Percentiles rank a stretch among this genome's conserved stretches.
Evolutionary conservation across 148 eudicot species (phyloP).

Genomic region (Amaranthus hypochondriacus): DNA sequence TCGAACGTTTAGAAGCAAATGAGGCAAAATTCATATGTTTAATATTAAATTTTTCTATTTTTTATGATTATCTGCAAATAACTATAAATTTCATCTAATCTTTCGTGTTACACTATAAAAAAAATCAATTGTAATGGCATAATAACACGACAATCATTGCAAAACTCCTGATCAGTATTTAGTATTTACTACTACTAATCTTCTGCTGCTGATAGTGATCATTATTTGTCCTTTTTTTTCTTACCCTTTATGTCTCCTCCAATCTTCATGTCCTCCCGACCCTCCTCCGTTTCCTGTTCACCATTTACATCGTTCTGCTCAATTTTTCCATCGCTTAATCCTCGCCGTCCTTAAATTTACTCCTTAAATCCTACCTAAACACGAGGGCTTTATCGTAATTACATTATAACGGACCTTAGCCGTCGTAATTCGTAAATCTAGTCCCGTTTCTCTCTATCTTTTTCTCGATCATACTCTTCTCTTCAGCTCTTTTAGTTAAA

Average conservation of each 20-base stretch:
- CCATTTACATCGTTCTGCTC: no score
- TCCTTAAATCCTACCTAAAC: neutral
- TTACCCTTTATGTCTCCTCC: neutral
- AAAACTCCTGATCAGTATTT: neutral
- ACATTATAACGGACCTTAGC: neutral
- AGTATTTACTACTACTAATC: no score
- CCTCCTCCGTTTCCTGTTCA: no score
- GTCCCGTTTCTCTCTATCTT: neutral
- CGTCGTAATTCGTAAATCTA: neutral
- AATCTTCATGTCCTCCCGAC: no score
- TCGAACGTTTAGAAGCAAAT: no score
- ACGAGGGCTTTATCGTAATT: constrained; percentile 6
- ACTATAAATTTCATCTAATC: no score
- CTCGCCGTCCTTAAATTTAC: neutral
- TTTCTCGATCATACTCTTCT: neutral
- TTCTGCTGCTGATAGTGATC: no score
- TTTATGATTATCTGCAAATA: no score
- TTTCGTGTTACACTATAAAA: no score
- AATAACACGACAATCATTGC: neutral
- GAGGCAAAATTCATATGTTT: no score
- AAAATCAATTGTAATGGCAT: neutral
- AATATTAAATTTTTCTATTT: no score
- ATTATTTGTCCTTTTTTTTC: constrained; percentile 3
- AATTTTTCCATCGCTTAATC: neutral
- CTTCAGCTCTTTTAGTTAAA: constrained; percentile 7